Base-by-base conservation (phyloP, 108 stramenopile species). In the Skeletonema potamos region DNA sequence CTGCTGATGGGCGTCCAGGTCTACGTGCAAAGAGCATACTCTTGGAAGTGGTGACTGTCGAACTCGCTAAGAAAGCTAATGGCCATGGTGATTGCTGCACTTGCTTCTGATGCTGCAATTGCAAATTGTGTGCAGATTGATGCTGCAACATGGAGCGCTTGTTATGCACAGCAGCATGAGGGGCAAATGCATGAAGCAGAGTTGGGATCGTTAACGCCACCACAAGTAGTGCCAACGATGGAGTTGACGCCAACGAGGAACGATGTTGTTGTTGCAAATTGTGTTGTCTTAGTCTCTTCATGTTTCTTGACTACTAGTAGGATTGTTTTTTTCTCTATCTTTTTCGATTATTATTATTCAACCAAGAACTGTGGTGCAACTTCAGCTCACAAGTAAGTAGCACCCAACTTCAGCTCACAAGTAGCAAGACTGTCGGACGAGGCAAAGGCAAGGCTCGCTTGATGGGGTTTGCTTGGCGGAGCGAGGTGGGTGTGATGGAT, bases 11-110 rank as follows among this genome's bases (percentile, higher is more conserved):
- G 58, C 18, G 28, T 62, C 61, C 12, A 15, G 33, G 63, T 32
- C 43, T 24, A 32, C 36, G 37, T 29, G 65, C 73, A 56, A 76
- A 69, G 1, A 70, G 56, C 44, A 12, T 61, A 48, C 44, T 36
- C 32, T 9, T 44, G 59, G 44, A 71, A 27, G 39, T 37, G 36
- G 28, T 37, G 36, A 55, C 15, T 33, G 34, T 6, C 32, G 55
- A 8, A 24, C 48, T 18, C 48, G 8, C 48, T 22, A 51, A 51
- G 48, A 51, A 56, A 8, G 67, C 24, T 30, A 54, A 24, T 5
- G 32, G 15, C n/a, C 29, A 10, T 17, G 33, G 1, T 20, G 32
- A 29, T 34, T 13, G 27, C 24, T 33, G 17, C 36, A 2, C n/a
- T 54, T n/a, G 33, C 26, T 5, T 51, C 28, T 37, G 54, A 17